These are phyloP conservation scores for Leishmania aethiopica DNA, from an alignment of 208 protist genomes.

Conservation along the genomic window DNA sequence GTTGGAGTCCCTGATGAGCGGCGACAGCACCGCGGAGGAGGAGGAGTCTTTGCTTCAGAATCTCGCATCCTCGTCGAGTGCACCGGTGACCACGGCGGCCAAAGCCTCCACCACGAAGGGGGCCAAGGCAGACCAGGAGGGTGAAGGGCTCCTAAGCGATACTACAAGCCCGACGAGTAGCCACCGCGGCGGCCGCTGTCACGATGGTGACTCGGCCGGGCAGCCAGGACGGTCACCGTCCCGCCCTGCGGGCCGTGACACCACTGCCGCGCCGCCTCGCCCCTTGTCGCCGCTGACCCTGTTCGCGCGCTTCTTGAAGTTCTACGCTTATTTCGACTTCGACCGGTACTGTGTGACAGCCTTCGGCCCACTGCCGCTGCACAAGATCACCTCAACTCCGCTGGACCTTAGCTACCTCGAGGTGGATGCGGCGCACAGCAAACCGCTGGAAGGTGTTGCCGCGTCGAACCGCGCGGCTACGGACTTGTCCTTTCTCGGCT, in stretches of 20 bases:
- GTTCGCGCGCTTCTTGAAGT: constrained; percentile 79
- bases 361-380: constrained; percentile 76
- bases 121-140: background rate
- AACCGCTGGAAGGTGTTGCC: constrained; percentile 3
- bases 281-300: constrained; percentile 56
- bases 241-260: background rate
- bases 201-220: background rate
- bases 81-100: background rate
- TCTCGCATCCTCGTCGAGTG: constrained; percentile 22
- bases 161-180: background rate
- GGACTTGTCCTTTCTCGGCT: constrained; percentile 52
- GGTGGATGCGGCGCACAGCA: constrained; percentile 44
- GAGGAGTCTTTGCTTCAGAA: constrained; percentile 10
- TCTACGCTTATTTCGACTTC: constrained; percentile 84
- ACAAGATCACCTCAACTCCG: constrained; percentile 46
- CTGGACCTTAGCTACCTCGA: constrained; percentile 70
- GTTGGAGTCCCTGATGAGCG: background rate
- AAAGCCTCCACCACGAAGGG: constrained; percentile 4
- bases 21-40: background rate
- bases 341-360: constrained; percentile 78
- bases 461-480: constrained; percentile 16
- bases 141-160: background rate
- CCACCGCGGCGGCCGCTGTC: background rate
- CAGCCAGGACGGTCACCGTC: background rate
- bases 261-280: background rate